Evolutionary conservation across 23 red algal genomes (phyloP).

Genomic region (Gracilaria domingensis): DNA sequence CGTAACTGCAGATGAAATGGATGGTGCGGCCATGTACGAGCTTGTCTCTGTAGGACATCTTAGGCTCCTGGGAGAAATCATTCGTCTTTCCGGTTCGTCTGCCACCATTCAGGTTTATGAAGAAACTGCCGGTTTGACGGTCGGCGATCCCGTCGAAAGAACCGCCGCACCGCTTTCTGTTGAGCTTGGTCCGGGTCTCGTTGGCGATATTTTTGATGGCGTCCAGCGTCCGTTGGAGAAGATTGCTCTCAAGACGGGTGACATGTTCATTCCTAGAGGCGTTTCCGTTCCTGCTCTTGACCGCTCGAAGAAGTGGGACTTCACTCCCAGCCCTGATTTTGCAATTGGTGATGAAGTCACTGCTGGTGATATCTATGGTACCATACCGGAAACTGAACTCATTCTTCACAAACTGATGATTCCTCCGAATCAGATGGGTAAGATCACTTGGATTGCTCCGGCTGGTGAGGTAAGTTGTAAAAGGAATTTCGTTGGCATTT

Average conservation of each 20-base stretch:
- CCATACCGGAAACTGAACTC: slow-evolving; percentile 88
- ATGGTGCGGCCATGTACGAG: slow-evolving; percentile 99
- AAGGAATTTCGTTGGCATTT: not conserved
- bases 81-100: slow-evolving; percentile 91
- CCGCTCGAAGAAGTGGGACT: slow-evolving; percentile 89
- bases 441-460: slow-evolving; percentile 83
- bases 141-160: slow-evolving; percentile 94
- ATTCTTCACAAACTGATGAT: slow-evolving; percentile 95
- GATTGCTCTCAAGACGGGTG: slow-evolving; percentile 81
- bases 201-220: slow-evolving; percentile 98
- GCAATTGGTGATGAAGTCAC: slow-evolving; percentile 83
- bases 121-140: slow-evolving; percentile 91
- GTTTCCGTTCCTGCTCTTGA: slow-evolving; percentile 88
- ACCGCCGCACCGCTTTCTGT: slow-evolving; percentile 96
- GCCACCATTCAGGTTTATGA: slow-evolving; percentile 99
- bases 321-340: slow-evolving; percentile 75
- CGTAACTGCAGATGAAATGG: slow-evolving; percentile 91
- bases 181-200: slow-evolving; percentile 96
- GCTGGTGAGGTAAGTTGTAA: slow-evolving; percentile 65
- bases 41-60: slow-evolving; percentile 93
- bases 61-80: slow-evolving; percentile 96
- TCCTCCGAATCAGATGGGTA: slow-evolving; percentile 91
- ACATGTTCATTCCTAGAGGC: slow-evolving; percentile 98
- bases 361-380: slow-evolving; percentile 87
- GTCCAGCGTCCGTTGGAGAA: slow-evolving; percentile 96